Percentiles rank a stretch among this genome's conserved stretches.
Evolutionary conservation across 2,329 filamentous ascomycete species (phyloP).

Genomic region (Endoconidiophora polonica): DNA sequence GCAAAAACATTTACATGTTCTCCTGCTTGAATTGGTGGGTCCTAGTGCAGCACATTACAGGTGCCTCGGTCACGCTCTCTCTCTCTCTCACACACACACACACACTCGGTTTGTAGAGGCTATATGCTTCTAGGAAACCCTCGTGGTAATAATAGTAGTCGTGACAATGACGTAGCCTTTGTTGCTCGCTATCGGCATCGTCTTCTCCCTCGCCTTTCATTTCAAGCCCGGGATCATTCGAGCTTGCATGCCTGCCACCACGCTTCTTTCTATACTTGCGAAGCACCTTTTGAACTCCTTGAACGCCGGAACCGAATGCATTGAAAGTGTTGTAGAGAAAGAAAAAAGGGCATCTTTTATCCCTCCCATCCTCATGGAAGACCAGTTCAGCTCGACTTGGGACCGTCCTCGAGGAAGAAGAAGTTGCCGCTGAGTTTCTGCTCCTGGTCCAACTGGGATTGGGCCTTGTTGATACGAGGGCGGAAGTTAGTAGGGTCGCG

Average conservation of each 20-base stretch:
- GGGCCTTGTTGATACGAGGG: conserved; percentile 94
- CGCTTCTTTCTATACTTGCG: conserved; percentile 13
- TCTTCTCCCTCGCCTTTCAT: conserved; percentile 36
- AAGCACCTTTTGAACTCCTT: conserved; percentile 32
- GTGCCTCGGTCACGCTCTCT: no score
- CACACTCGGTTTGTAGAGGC: no score
- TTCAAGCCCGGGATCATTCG: conserved; percentile 20
- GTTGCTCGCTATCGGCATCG: conserved; percentile 37
- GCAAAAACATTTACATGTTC: no score
- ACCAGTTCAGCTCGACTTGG: conserved; percentile 36
- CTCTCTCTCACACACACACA: no score
- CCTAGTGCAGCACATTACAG: no score
- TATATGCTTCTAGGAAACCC: no score
- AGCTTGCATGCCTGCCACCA: conserved; percentile 12
- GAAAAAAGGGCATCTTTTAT: conserved; percentile 19
- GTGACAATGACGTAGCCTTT: neutral
- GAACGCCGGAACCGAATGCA: conserved; percentile 30
- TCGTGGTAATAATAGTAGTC: neutral
- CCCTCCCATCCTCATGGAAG: conserved; percentile 23
- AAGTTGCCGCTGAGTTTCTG: conserved; percentile 91
- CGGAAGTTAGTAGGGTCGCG: conserved; percentile 92
- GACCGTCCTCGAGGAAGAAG: conserved; percentile 84
- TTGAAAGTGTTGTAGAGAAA: conserved; percentile 16
- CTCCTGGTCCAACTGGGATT: conserved; percentile 92
- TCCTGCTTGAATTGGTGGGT: no score